These are phyloP conservation scores for Volvariella surrecta DNA, from an alignment of 1,284 basidiomycete species.

Conservation along the genomic window DNA sequence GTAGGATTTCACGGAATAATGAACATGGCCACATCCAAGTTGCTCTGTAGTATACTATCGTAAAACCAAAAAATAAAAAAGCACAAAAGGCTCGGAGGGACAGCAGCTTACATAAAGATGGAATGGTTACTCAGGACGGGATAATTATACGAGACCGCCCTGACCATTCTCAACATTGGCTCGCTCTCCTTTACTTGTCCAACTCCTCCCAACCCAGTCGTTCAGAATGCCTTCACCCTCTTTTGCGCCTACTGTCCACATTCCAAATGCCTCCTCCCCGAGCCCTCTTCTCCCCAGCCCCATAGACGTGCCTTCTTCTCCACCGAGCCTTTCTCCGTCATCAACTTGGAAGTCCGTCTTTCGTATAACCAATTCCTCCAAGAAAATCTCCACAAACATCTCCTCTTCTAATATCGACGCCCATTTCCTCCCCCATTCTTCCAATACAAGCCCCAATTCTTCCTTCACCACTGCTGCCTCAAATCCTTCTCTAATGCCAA, in stretches of 20 bases:
- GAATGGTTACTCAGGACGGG: background rate
- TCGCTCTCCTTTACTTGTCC: background rate
- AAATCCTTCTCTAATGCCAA: constrained; percentile 41
- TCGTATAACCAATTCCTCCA: constrained; percentile 42
- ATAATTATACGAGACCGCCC: constrained; percentile 4
- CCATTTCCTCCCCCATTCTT: constrained; percentile 27
- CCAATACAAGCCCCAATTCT: constrained; percentile 20
- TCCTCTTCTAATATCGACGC: constrained; percentile 27
- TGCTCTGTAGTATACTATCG: no score
- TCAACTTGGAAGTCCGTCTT: constrained; percentile 52
- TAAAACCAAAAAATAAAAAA: background rate
- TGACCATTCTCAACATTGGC: constrained; percentile 11
- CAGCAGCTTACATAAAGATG: background rate
- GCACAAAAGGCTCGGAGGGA: constrained; percentile 6
- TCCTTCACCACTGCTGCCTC: constrained; percentile 32
- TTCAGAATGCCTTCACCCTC: constrained; percentile 19
- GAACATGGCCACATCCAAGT: no score
- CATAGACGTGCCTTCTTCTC: background rate
- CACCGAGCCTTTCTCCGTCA: constrained; percentile 1
- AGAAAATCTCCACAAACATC: constrained; percentile 32
- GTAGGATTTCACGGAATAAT: no score
- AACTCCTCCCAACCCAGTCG: constrained; percentile 2
- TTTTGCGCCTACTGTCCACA: constrained; percentile 13
- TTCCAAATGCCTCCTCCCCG: constrained; percentile 12
- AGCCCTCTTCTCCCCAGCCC: constrained; percentile 7